phyloP scores from a whole-genome alignment of 257 asterid genomes.

The Solanum appendiculatum region DNA sequence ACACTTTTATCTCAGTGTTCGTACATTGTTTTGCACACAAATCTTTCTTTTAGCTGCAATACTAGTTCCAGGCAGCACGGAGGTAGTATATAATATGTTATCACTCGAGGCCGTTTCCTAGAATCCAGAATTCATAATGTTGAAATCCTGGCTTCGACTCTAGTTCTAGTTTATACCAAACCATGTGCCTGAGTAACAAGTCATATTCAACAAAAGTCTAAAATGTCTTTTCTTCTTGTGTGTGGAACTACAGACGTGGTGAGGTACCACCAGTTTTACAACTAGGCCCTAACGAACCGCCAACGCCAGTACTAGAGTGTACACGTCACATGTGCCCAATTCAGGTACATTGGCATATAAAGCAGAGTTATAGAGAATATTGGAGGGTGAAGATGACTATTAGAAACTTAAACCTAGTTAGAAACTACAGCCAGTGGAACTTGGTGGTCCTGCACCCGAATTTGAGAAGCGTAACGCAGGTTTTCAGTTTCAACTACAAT shows the following conservation, averaged over 20 bases:
- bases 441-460: constrained; percentile 74
- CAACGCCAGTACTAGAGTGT: constrained; percentile 40
- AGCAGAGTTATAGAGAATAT: constrained; percentile 45
- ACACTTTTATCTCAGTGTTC: background rate
- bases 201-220: background rate
- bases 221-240: background rate
- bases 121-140: background rate
- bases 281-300: constrained; percentile 24
- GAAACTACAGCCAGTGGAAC: constrained; percentile 62
- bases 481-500: constrained; percentile 79
- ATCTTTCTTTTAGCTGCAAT: background rate
- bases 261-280: constrained; percentile 36
- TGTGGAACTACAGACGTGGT: constrained; percentile 19
- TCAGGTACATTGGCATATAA: constrained; percentile 74
- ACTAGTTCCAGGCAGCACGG: background rate
- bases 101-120: background rate
- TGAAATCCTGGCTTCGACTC: background rate
- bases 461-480: constrained; percentile 38
- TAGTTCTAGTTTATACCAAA: background rate
- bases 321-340: constrained; percentile 71
- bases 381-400: constrained; percentile 82
- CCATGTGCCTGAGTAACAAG: background rate
- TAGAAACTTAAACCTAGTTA: constrained; percentile 37
- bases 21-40: background rate
- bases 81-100: background rate